These are phyloP conservation scores for Linnemannia hyalina DNA, from an alignment of 192 early-diverging fungal genomes.

Conservation along the genomic window DNA sequence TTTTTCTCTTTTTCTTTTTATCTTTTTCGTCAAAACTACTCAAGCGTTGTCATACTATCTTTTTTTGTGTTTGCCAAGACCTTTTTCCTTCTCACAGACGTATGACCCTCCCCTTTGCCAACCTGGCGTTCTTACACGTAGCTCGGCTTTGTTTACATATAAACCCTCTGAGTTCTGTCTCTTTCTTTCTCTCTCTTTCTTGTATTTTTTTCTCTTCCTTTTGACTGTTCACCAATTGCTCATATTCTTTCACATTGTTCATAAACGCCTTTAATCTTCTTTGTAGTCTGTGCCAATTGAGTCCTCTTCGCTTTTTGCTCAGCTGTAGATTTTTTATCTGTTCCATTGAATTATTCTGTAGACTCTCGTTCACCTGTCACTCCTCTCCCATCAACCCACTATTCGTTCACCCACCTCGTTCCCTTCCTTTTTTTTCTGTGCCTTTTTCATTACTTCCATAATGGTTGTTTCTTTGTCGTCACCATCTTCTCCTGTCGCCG, in stretches of 20 bases:
- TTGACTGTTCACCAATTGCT: neutral
- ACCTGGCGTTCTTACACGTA: neutral
- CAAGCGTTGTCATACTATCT: neutral
- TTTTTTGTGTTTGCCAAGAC: neutral
- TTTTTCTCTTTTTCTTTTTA: neutral
- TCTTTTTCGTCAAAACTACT: neutral
- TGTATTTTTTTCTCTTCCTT: neutral
- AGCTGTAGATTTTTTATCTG: neutral
- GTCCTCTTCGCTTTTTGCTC: neutral
- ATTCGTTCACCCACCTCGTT: neutral
- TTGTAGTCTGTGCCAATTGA: neutral
- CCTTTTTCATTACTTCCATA: neutral
- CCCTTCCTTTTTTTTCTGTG: neutral
- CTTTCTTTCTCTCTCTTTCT: neutral
- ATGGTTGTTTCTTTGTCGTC: neutral
- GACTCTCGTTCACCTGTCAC: slow-evolving; percentile 11
- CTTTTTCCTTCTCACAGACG: neutral
- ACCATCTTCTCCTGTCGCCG: neutral
- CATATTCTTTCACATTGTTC: slow-evolving; percentile 3
- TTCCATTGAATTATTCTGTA: slow-evolving; percentile 1
- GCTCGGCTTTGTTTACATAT: neutral
- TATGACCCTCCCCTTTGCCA: neutral
- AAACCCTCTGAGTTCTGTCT: neutral
- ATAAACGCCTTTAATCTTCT: neutral
- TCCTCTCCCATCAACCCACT: neutral